Evolutionary conservation across 2,329 filamentous ascomycete species (phyloP).

Genomic region (Colletotrichum sp.): DNA sequence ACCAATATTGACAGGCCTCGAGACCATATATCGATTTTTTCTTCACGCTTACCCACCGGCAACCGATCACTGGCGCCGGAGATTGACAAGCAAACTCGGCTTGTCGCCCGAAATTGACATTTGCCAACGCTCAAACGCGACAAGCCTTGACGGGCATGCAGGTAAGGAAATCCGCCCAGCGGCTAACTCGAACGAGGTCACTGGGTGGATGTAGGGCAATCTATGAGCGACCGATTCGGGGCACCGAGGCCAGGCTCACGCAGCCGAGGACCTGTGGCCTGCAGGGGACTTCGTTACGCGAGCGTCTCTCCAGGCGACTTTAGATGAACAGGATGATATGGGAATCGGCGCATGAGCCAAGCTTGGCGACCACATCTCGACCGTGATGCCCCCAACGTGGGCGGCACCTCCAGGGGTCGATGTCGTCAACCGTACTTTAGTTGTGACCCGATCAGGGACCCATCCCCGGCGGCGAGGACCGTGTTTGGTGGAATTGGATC

Average conservation of each 20-base stretch:
- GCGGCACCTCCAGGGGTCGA: not conserved
- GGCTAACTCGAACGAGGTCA: not conserved
- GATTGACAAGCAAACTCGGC: slow-evolving; percentile 3
- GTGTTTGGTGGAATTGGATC: not conserved
- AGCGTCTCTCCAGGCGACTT: not conserved
- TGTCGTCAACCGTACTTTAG: slow-evolving; percentile 14
- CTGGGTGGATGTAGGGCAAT: not conserved
- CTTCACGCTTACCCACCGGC: not conserved
- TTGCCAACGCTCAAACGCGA: not conserved
- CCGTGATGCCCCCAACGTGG: not conserved
- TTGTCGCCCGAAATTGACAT: slow-evolving; percentile 15
- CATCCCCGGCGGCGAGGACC: not conserved
- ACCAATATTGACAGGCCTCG: not conserved
- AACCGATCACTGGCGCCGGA: not conserved
- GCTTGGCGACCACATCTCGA: not conserved
- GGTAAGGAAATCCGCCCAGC: not conserved
- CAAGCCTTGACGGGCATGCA: not conserved
- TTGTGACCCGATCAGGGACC: not conserved
- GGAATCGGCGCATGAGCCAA: slow-evolving; percentile 8
- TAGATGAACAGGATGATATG: slow-evolving; percentile 19
- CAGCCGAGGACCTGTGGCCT: not conserved
- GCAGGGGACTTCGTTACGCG: not conserved
- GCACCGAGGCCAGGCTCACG: not conserved
- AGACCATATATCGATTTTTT: not conserved
- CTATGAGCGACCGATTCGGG: slow-evolving; percentile 9